Conservation (phyloP, 192 early-diverging fungal species). For the Mortierella hygrophila region DNA sequence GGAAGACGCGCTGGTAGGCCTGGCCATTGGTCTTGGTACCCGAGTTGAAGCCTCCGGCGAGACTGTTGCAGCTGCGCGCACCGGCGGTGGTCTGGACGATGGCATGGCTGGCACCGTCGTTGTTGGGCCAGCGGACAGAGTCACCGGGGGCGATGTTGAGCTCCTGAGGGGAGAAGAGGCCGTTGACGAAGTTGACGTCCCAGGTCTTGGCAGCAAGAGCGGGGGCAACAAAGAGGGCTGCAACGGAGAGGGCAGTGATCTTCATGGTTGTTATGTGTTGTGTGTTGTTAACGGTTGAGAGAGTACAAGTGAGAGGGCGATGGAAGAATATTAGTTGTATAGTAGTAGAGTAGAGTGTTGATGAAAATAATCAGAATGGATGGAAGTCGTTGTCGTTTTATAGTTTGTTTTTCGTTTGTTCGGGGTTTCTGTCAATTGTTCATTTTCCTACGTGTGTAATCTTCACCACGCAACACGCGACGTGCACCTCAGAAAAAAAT, state of each 20-base stretch:
- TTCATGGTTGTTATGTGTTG: constrained; percentile 12
- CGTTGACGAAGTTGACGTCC: constrained; percentile 32
- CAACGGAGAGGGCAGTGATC: constrained; percentile 9
- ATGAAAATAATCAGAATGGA: background rate
- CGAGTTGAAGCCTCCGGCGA: constrained; percentile 29
- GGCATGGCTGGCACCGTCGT: constrained; percentile 23
- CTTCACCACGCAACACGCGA: background rate
- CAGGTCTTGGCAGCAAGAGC: constrained; percentile 34
- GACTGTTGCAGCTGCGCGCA: constrained; percentile 19
- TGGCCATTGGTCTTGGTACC: constrained; percentile 7
- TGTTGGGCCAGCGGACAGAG: constrained; percentile 33
- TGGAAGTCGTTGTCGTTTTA: background rate
- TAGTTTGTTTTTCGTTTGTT: background rate
- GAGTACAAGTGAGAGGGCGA: background rate
- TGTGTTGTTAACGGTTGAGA: background rate
- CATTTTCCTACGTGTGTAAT: background rate
- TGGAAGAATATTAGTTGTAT: background rate
- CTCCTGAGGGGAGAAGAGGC: constrained; percentile 24
- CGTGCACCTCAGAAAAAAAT: background rate
- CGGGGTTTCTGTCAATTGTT: too few relatives aligned
- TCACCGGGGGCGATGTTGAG: constrained; percentile 31
- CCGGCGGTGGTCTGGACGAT: constrained; percentile 29
- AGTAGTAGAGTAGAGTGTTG: background rate
- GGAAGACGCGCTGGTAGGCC: constrained; percentile 22
- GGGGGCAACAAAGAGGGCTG: constrained; percentile 21